Evolutionary conservation across 805 yeast species (phyloP).

Genomic region (Wickerhamomyces bisporus): DNA sequence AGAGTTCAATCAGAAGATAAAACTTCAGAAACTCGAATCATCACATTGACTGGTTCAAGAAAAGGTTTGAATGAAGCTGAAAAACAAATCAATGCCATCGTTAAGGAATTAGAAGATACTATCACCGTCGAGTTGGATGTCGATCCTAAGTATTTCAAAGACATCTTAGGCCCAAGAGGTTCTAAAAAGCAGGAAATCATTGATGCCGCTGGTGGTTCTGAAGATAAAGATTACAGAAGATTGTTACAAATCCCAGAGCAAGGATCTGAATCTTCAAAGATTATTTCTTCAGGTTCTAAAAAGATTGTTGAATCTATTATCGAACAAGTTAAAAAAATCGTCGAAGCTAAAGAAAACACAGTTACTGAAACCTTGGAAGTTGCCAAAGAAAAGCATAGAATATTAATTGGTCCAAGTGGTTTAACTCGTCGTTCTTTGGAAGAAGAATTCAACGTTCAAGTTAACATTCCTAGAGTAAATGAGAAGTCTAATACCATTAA

Average conservation of each 20-base stretch:
- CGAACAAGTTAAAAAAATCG: slow-evolving; percentile 54
- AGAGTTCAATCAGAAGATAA: slow-evolving; percentile 39
- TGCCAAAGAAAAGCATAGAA: slow-evolving; percentile 69
- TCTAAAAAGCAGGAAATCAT: slow-evolving; percentile 69
- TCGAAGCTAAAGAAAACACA: slow-evolving; percentile 58
- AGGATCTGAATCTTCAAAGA: slow-evolving; percentile 48
- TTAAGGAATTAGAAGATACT: slow-evolving; percentile 59
- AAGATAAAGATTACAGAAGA: slow-evolving; percentile 44
- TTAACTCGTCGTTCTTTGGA: slow-evolving; percentile 66
- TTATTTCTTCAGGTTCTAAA: slow-evolving; percentile 73
- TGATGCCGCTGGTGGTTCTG: slow-evolving; percentile 69
- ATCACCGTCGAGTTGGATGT: slow-evolving; percentile 56
- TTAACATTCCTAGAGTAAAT: slow-evolving; percentile 61
- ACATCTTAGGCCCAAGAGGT: slow-evolving; percentile 76
- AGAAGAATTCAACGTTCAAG: slow-evolving; percentile 55
- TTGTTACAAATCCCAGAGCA: slow-evolving; percentile 67
- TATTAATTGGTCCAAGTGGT: slow-evolving; percentile 80
- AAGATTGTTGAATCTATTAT: slow-evolving; percentile 64
- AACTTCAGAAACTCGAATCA: slow-evolving; percentile 47
- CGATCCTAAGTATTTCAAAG: slow-evolving; percentile 68
- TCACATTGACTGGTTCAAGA: slow-evolving; percentile 75
- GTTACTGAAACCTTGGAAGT: slow-evolving; percentile 48
- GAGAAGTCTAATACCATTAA: slow-evolving; percentile 46
- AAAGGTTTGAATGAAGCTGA: slow-evolving; percentile 69
- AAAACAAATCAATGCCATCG: slow-evolving; percentile 53